Evolutionary conservation across 441 rosid species (phyloP).

Genomic region (Raphanus hybrid): DNA sequence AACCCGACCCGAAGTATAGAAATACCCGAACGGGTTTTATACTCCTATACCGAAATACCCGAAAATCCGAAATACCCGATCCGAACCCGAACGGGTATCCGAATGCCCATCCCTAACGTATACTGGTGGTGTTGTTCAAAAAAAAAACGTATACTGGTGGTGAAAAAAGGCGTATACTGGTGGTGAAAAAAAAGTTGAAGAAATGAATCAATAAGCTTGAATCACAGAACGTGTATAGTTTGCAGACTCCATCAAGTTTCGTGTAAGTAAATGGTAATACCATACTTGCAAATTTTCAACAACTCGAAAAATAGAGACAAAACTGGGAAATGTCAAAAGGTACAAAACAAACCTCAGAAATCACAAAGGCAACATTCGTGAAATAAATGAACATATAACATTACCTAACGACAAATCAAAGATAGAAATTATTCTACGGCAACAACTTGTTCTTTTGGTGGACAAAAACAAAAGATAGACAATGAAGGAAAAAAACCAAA

Average conservation of each 20-base stretch:
- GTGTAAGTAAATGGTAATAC: background rate
- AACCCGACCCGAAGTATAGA: too few relatives aligned
- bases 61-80: too few relatives aligned
- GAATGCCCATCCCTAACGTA: too few relatives aligned
- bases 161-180: background rate
- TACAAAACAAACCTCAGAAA: conserved; percentile 17
- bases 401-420: conserved; percentile 28
- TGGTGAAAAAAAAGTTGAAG: background rate
- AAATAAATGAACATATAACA: conserved; percentile 34
- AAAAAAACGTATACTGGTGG: background rate
- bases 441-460: conserved; percentile 24
- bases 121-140: too few relatives aligned
- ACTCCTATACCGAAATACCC: too few relatives aligned
- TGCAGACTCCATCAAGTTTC: background rate
- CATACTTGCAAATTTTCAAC: background rate
- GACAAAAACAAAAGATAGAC: conserved; percentile 36
- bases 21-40: too few relatives aligned
- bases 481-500: conserved; percentile 34
- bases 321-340: conserved; percentile 13
- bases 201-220: background rate
- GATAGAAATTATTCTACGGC: conserved; percentile 35
- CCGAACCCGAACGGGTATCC: too few relatives aligned
- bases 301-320: conserved; percentile 7
- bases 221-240: background rate
- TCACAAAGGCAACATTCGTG: conserved; percentile 20